Conservation (phyloP, 805 yeast species). For the Millerago galiae region DNA sequence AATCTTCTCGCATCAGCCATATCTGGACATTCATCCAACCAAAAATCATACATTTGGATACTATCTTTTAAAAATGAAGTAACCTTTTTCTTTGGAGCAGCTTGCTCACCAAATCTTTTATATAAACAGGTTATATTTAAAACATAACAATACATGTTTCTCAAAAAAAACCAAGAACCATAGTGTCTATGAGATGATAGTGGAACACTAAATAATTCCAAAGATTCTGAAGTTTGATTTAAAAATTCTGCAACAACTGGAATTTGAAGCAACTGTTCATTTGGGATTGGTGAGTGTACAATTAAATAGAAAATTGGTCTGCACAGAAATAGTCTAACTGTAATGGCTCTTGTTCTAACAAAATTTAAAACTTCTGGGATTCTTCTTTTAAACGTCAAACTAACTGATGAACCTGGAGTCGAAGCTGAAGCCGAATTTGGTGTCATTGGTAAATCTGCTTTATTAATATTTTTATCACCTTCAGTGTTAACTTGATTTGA, state of each 20-base stretch:
- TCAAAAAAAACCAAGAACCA: slow-evolving; percentile 22
- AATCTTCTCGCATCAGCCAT: slow-evolving; percentile 8
- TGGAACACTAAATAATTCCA: slow-evolving; percentile 17
- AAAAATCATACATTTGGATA: slow-evolving; percentile 12
- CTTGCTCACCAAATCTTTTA: slow-evolving; percentile 9
- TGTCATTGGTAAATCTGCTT: slow-evolving; percentile 6
- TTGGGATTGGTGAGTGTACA: slow-evolving; percentile 13
- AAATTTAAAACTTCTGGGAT: slow-evolving; percentile 19
- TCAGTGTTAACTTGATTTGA: not conserved
- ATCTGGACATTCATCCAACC: slow-evolving; percentile 19
- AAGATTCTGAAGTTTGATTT: slow-evolving; percentile 13
- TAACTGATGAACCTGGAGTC: slow-evolving; percentile 5
- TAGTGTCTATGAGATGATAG: slow-evolving; percentile 22
- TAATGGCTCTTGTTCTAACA: slow-evolving; percentile 18
- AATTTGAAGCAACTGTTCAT: not conserved
- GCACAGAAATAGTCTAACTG: slow-evolving; percentile 15
- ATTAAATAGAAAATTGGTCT: slow-evolving; percentile 18
- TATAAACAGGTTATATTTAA: slow-evolving; percentile 9
- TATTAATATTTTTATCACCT: not conserved
- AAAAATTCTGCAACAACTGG: slow-evolving; percentile 16
- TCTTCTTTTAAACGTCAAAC: not conserved
- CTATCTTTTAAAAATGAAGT: slow-evolving; percentile 4
- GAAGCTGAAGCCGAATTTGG: slow-evolving; percentile 9
- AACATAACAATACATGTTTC: slow-evolving; percentile 12
- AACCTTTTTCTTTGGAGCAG: slow-evolving; percentile 8